These are phyloP conservation scores for Craterostigma plantagineum DNA, from an alignment of 257 asterid genomes.

Conservation along the genomic window DNA sequence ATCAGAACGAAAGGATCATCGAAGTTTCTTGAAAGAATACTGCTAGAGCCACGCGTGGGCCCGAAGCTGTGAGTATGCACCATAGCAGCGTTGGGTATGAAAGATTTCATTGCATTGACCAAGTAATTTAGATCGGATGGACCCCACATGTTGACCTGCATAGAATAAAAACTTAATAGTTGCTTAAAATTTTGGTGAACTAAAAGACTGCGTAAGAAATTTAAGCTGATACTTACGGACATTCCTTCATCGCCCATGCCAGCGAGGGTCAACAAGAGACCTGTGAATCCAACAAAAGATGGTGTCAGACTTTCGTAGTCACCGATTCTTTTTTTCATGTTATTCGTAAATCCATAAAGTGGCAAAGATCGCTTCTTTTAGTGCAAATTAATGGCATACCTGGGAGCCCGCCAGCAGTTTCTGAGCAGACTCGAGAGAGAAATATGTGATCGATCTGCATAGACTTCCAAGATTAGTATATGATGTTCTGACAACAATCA, in stretches of 20 bases:
- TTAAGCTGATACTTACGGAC: constrained; percentile 39
- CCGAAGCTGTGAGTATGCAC: constrained; percentile 81
- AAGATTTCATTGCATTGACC: constrained; percentile 79
- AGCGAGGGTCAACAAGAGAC: constrained; percentile 87
- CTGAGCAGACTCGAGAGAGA: constrained; percentile 92
- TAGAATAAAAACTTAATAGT: constrained; percentile 3
- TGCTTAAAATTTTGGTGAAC: constrained; percentile 2
- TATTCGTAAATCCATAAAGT: too few relatives aligned
- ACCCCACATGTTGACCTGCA: constrained; percentile 90
- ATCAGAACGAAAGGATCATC: constrained; percentile 49
- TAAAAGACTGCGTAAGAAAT: neutral
- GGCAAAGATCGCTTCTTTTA: too few relatives aligned
- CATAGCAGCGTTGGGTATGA: constrained; percentile 85
- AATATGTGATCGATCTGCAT: constrained; percentile 87
- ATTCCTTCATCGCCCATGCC: constrained; percentile 86
- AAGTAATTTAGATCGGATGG: constrained; percentile 75
- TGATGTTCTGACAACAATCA: too few relatives aligned
- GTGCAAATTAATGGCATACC: constrained; percentile 16
- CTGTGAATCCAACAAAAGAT: constrained; percentile 13
- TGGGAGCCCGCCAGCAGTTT: constrained; percentile 98
- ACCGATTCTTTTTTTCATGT: too few relatives aligned
- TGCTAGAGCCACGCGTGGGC: constrained; percentile 22
- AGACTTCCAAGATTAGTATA: too few relatives aligned
- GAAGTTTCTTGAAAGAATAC: too few relatives aligned
- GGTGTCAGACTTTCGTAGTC: neutral